Conservation (phyloP, 2,329 filamentous ascomycete genomes). For the Diaporthe vaccinii region DNA sequence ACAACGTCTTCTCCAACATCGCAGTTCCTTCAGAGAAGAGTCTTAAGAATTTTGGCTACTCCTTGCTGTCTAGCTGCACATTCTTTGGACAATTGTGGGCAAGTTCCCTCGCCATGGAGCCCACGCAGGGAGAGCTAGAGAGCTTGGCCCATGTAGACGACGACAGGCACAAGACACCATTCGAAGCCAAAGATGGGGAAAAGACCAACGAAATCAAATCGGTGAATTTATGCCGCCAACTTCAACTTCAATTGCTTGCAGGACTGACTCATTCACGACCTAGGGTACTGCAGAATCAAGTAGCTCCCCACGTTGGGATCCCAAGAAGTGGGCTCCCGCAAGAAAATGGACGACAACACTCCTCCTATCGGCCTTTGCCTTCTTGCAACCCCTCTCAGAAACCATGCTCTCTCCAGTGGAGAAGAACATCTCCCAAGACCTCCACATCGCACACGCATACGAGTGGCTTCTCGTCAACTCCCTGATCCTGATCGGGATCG, state of each 20-base stretch:
- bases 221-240: neutral
- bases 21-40: accelerated
- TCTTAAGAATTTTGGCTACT: neutral
- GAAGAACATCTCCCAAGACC: neutral
- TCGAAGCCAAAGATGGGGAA: neutral
- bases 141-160: constrained; percentile 6
- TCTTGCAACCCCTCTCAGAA: constrained; percentile 65
- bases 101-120: neutral
- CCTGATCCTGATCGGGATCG: constrained; percentile 24
- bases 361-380: constrained; percentile 64
- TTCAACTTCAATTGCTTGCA: neutral
- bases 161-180: neutral
- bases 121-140: neutral
- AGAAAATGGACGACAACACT: constrained; percentile 63
- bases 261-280: neutral
- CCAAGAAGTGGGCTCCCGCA: constrained; percentile 57
- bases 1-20: neutral
- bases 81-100: neutral
- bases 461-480: constrained; percentile 26
- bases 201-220: neutral
- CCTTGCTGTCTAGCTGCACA: neutral
- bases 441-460: constrained; percentile 3
- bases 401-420: constrained; percentile 52
- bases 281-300: neutral
- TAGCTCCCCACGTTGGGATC: neutral